Conservation (phyloP, 768 basidiomycete species). For the Serendipita sp. region DNA sequence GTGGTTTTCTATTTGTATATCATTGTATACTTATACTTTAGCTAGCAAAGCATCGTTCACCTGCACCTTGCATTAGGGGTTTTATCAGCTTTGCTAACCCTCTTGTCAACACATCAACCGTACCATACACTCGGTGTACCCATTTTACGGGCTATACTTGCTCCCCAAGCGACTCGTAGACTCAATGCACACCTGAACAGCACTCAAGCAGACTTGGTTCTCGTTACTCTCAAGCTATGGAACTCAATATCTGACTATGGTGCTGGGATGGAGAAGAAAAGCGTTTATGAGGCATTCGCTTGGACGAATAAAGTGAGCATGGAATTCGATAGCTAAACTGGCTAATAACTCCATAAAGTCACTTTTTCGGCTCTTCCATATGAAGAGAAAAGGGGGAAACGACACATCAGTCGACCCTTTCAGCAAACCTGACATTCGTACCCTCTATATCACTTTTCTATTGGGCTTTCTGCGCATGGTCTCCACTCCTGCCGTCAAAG, state of each 20-base stretch:
- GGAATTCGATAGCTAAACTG: conserved; percentile 1
- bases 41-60: conserved; percentile 4
- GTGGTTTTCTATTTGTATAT: background rate
- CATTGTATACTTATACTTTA: background rate
- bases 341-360: conserved; percentile 26
- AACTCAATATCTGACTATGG: conserved; percentile 46
- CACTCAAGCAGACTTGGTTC: conserved; percentile 45
- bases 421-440: conserved; percentile 50
- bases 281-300: conserved; percentile 49
- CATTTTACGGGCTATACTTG: conserved; percentile 45
- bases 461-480: conserved; percentile 49
- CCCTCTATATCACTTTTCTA: conserved; percentile 55
- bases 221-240: conserved; percentile 51
- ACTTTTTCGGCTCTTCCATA: conserved; percentile 47
- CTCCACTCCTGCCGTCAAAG: conserved; percentile 34
- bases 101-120: conserved; percentile 54
- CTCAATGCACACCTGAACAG: conserved; percentile 50
- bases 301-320: conserved; percentile 60
- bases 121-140: conserved; percentile 48
- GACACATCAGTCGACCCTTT: background rate
- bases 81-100: conserved; percentile 41
- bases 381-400: conserved; percentile 46
- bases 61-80: conserved; percentile 29
- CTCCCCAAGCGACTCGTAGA: conserved; percentile 36
- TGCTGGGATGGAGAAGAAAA: conserved; percentile 47